Percentiles rank a stretch among this genome's conserved stretches.
Conservation (phyloP, 2,329 filamentous ascomycete genomes). For the Samsoniella hepiali region DNA sequence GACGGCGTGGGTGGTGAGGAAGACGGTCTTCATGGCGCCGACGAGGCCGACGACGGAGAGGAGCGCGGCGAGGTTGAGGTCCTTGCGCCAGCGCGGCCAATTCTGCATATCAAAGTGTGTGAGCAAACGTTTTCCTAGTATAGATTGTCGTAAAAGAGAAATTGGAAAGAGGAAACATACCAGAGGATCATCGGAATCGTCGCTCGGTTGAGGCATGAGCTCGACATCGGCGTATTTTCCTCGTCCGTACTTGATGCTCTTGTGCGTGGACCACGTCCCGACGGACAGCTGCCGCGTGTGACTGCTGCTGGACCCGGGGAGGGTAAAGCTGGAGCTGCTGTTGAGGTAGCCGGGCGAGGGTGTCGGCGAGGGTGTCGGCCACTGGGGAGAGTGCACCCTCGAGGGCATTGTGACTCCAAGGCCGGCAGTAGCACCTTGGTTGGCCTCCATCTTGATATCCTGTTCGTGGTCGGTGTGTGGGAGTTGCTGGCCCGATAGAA, state of each 20-base stretch:
- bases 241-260: constrained; percentile 45
- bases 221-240: constrained; percentile 43
- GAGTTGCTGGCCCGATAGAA: not conserved
- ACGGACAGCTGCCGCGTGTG: constrained; percentile 19
- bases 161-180: constrained; percentile 34
- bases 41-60: constrained; percentile 45
- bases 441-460: not conserved
- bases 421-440: not conserved
- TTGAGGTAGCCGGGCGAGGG: constrained; percentile 5
- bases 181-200: constrained; percentile 52
- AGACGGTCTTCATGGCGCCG: constrained; percentile 52
- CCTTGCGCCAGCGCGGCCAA: constrained; percentile 54
- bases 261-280: constrained; percentile 20
- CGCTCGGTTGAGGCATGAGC: constrained; percentile 53
- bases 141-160: not conserved
- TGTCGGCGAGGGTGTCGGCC: not conserved
- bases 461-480: not conserved
- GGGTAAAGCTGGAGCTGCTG: constrained; percentile 10
- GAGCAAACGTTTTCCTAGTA: not conserved
- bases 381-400: not conserved
- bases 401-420: constrained; percentile 1
- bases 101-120: constrained; percentile 38
- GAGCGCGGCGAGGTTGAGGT: constrained; percentile 45
- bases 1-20: constrained; percentile 45
- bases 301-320: constrained; percentile 6